These are phyloP conservation scores for Fagopyrum homotropicum DNA, from an alignment of 148 eudicot species.

Conservation along the genomic window DNA sequence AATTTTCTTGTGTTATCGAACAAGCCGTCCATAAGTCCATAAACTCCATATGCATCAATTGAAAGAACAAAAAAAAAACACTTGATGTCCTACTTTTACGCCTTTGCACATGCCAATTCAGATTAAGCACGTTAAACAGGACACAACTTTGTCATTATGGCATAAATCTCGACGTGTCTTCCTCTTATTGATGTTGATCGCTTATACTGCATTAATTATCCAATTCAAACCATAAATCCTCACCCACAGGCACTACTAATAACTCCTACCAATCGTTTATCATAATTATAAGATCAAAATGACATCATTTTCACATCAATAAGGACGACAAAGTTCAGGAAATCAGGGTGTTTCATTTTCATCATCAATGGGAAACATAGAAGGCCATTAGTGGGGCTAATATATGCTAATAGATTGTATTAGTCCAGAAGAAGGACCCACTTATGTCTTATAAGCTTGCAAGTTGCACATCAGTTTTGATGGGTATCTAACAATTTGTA, in stretches of 20 bases:
- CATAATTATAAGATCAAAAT: no score
- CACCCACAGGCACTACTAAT: neutral
- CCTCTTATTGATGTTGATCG: neutral
- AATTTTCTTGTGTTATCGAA: no score
- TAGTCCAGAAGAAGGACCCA: neutral
- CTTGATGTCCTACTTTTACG: neutral
- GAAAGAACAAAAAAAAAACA: neutral
- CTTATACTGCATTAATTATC: neutral
- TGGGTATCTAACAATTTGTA: no score
- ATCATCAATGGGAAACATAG: neutral
- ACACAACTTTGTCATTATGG: neutral
- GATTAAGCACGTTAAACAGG: neutral
- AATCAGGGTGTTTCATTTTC: neutral
- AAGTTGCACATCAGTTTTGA: neutral
- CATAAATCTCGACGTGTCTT: neutral
- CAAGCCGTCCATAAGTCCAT: no score
- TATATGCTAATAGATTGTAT: neutral
- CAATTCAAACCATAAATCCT: neutral
- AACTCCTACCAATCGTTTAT: neutral
- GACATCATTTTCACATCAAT: neutral
- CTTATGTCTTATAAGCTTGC: neutral
- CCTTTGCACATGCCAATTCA: constrained; percentile 1
- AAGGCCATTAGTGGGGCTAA: neutral
- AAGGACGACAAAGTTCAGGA: neutral
- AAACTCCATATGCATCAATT: neutral